These are phyloP conservation scores for Colletotrichum sublineola DNA, from an alignment of 2,329 filamentous ascomycete species.

Conservation along the genomic window DNA sequence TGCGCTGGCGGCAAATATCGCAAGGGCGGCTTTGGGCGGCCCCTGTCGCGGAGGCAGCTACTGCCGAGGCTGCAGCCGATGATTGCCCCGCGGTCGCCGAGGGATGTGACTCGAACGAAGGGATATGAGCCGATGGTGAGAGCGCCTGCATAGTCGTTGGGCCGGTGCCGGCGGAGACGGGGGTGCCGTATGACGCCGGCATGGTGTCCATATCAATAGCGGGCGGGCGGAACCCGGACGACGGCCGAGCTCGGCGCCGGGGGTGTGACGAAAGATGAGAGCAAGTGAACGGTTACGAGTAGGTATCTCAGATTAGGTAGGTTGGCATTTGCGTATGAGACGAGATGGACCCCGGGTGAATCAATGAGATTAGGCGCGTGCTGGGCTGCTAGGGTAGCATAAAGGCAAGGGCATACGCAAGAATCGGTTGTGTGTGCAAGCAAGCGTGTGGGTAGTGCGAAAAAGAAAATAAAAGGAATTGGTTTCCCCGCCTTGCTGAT, in stretches of 20 bases:
- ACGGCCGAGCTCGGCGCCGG: slow-evolving; percentile 17
- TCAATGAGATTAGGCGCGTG: slow-evolving; percentile 16
- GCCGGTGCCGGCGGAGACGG: slow-evolving; percentile 26
- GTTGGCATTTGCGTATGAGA: slow-evolving; percentile 4
- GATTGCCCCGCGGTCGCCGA: slow-evolving; percentile 16
- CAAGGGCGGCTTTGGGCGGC: slow-evolving; percentile 59
- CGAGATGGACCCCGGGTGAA: slow-evolving; percentile 10
- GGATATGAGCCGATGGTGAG: slow-evolving; percentile 8
- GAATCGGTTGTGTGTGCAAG: not conserved
- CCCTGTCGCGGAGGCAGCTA: slow-evolving; percentile 18
- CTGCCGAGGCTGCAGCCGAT: not conserved
- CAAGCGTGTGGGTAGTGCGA: not conserved
- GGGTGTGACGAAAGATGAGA: slow-evolving; percentile 5
- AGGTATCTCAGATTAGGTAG: slow-evolving; percentile 8
- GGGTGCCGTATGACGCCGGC: slow-evolving; percentile 34
- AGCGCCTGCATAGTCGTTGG: slow-evolving; percentile 22
- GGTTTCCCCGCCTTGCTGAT: slow-evolving; percentile 12
- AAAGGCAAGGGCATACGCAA: slow-evolving; percentile 32
- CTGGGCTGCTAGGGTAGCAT: slow-evolving; percentile 14
- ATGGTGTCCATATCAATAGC: slow-evolving; percentile 31
- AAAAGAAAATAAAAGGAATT: slow-evolving; percentile 13
- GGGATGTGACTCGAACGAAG: slow-evolving; percentile 27
- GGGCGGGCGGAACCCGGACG: slow-evolving; percentile 37
- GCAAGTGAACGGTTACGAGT: slow-evolving; percentile 7
- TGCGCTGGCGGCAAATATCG: slow-evolving; percentile 75